These are phyloP conservation scores for Bremia lactucae DNA, from an alignment of 352 stramenopile species.

Conservation along the genomic window DNA sequence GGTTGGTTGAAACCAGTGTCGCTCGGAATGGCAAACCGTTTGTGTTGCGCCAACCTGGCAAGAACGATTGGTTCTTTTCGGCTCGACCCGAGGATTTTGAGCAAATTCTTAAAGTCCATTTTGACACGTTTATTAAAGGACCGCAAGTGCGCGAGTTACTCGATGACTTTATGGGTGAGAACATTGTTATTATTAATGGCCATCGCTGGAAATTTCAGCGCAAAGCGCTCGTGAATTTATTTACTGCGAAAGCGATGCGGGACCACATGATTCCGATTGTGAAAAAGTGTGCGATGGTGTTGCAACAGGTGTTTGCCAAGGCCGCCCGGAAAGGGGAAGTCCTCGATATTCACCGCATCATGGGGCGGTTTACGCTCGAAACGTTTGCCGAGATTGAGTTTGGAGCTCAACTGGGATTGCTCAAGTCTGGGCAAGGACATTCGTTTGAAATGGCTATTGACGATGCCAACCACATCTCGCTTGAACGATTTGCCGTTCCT, in stretches of 20 bases:
- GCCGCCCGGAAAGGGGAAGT: constrained; percentile 1
- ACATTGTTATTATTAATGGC: constrained; percentile 37
- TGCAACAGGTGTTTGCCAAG: constrained; percentile 17
- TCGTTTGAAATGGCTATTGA: constrained; percentile 28
- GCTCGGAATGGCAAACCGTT: constrained; percentile 18
- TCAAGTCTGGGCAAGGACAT: constrained; percentile 21
- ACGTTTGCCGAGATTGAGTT: constrained; percentile 41
- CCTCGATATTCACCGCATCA: constrained; percentile 22
- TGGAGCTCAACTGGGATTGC: constrained; percentile 22
- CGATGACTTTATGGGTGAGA: constrained; percentile 35
- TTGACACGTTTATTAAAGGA: constrained; percentile 42
- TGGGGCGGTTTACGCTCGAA: constrained; percentile 31
- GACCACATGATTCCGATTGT: constrained; percentile 30
- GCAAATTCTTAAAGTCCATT: constrained; percentile 40
- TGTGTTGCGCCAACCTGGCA: constrained; percentile 27
- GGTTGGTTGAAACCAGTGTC: constrained; percentile 23
- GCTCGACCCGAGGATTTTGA: constrained; percentile 32
- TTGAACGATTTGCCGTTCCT: constrained; percentile 19
- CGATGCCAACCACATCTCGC: constrained; percentile 21
- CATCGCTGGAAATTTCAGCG: constrained; percentile 37
- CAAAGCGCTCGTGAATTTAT: constrained; percentile 29
- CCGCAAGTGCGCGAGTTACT: constrained; percentile 24
- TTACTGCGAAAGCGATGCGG: constrained; percentile 26
- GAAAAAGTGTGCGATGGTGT: constrained; percentile 16
- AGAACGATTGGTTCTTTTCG: constrained; percentile 31